These are phyloP conservation scores for Globisporangium paddicum DNA, from an alignment of 352 stramenopile species.

Conservation along the genomic window DNA sequence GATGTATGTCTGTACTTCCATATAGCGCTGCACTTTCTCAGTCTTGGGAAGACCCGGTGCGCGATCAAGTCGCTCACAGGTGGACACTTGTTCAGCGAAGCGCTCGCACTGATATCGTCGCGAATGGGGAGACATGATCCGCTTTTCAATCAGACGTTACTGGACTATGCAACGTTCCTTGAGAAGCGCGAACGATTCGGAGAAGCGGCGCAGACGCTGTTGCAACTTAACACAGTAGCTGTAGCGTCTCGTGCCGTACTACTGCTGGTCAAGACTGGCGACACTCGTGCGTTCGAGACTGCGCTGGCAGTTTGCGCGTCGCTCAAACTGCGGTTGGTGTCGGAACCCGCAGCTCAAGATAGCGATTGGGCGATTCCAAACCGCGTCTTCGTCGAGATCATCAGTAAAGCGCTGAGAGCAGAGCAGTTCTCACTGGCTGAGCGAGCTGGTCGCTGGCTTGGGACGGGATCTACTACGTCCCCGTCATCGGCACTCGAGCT, in stretches of 20 bases:
- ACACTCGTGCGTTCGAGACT: constrained; percentile 20
- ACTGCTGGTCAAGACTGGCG: constrained; percentile 29
- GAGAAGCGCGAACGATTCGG: constrained; percentile 22
- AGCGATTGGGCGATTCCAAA: constrained; percentile 25
- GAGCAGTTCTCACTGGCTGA: constrained; percentile 24
- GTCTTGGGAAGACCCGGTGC: constrained; percentile 48
- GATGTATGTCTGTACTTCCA: neutral
- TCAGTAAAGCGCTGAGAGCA: constrained; percentile 17
- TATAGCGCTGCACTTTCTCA: constrained; percentile 52
- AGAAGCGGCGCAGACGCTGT: constrained; percentile 26
- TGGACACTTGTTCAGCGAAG: constrained; percentile 44
- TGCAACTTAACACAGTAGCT: constrained; percentile 20
- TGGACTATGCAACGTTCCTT: constrained; percentile 35
- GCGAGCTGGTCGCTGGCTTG: constrained; percentile 20
- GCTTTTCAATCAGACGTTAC: constrained; percentile 31
- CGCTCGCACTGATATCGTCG: constrained; percentile 42
- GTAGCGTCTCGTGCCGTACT: constrained; percentile 21
- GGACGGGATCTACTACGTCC: neutral
- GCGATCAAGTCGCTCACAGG: constrained; percentile 37
- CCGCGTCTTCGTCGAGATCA: constrained; percentile 37
- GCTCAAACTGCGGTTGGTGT: neutral
- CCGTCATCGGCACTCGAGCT: constrained; percentile 5
- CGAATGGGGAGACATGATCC: constrained; percentile 35
- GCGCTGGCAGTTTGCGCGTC: constrained; percentile 28
- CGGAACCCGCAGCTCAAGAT: neutral